Percentiles rank a stretch among this genome's conserved stretches.
These are phyloP conservation scores for Chaetomium strumarium DNA, from an alignment of 2,329 filamentous ascomycete genomes.

Conservation along the genomic window DNA sequence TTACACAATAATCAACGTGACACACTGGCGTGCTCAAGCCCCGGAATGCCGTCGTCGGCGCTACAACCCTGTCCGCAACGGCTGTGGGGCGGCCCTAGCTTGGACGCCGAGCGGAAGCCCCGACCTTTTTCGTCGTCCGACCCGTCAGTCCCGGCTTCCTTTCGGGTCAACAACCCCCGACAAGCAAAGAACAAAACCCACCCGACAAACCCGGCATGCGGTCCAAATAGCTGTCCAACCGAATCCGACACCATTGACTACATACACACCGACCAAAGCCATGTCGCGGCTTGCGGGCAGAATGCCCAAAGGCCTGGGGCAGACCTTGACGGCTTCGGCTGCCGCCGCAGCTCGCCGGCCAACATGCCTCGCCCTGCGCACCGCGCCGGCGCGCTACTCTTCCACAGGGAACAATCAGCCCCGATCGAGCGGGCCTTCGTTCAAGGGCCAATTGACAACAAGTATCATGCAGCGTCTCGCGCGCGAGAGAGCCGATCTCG, in stretches of 20 bases:
- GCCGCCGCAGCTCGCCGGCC: slow-evolving; percentile 5
- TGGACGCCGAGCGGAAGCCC: slow-evolving; percentile 1
- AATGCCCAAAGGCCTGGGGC: slow-evolving; percentile 21
- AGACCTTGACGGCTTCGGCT: slow-evolving; percentile 10
- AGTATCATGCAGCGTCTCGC: slow-evolving; percentile 45
- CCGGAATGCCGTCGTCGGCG: neutral
- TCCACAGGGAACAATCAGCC: slow-evolving; percentile 13
- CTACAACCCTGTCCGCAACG: neutral
- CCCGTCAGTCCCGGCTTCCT: neutral
- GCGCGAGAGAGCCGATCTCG: slow-evolving; percentile 43
- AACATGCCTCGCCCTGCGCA: slow-evolving; percentile 13
- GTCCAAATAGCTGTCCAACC: neutral
- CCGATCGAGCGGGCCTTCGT: slow-evolving; percentile 26
- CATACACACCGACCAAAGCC: neutral
- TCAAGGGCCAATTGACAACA: slow-evolving; percentile 50
- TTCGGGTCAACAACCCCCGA: slow-evolving; percentile 9
- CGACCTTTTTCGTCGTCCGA: neutral
- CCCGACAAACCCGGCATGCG: slow-evolving; percentile 9
- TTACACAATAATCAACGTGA: too few species aligned
- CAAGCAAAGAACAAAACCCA: neutral
- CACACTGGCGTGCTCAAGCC: neutral
- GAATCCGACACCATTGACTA: slow-evolving; percentile 5
- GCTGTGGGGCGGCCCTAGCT: neutral
- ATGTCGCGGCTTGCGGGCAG: slow-evolving; percentile 27
- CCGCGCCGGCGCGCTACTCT: slow-evolving; percentile 12